Evolutionary conservation across 1,284 basidiomycete genomes (phyloP), one percentile per base, ranked within the genome.

Genomic region (Sphagnurus paluster): DNA sequence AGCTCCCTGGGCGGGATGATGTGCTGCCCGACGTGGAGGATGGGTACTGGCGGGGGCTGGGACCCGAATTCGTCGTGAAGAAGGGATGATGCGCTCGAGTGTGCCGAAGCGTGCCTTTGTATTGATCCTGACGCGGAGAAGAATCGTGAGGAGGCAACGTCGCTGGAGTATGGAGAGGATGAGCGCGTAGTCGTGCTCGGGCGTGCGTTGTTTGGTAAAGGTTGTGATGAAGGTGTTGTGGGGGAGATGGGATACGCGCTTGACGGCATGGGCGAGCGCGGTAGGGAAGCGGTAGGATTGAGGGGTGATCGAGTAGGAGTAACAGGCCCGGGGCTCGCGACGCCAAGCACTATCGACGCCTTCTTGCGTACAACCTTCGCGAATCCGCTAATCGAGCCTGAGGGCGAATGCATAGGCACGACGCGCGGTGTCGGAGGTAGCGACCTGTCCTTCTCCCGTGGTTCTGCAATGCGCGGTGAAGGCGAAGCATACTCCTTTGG

Each of bases 151-250:
- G 79, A 82, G 2, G 75, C 72, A 7, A 76, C 68, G 34, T 80
- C 79, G 6, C 79, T 79, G 11, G 75, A 76, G 17, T 77, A 72
- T 0, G 82, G 82, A 0, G 84, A 80, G 0, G 81, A 79, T 0
- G 69, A 71, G 14, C 65, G 61, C 1, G 70, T 69, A 0, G 72
- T 64, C 0, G 70, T 66, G 49, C 71, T 74, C 1, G 66, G 70
- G 9, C 64, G 44, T 20, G 29, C 32, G n/a, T 65, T 28, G 33
- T n/a, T n/a, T n/a, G n/a, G n/a, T n/a, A n/a, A n/a, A n/a, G n/a
- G n/a, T n/a, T n/a, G n/a, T n/a, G 53, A 28, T 35, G 50, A 25
- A 25, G 55, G 44, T 4, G 53, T 48, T 2, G 57, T 44, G 8
- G 42, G 41, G 29, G 26, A 35, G 9, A 36, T 23, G 1, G 19